Evolutionary conservation across 345 rosid genomes (phyloP), one percentile per base, ranked within the genome.

Genomic region (Salix caprea): DNA sequence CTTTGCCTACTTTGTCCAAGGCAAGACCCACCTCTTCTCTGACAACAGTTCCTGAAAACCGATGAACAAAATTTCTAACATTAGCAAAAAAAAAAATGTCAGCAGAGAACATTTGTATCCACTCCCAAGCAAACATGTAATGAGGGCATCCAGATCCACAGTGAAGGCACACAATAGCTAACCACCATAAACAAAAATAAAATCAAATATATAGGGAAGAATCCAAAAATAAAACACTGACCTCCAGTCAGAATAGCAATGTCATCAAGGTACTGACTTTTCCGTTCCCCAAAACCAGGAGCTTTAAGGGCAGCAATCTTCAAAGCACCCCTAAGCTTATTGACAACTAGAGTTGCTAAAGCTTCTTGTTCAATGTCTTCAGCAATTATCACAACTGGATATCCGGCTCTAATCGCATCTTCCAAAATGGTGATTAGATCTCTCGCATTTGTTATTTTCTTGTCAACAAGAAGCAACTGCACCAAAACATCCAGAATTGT

Each of bases 301-400:
- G 97, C 99, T 81, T 88, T 95, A 39, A 95, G 91, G 79, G 97
- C 99, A 58, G 99, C 99, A 81, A 95, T 91, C 85, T 93, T 95
- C 77, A 95, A 66, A 72, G 98, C 77, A 24, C 99, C 99, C 84
- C 97, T 90, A 73, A 95, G 93, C 79, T 91, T 95, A 87, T 91
- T 95, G 71, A 93, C 97, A 72, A 93, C 99, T 84, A 95, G 94
- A 80, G 99, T 95, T 7, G 99, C 99, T 72, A 93, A 79, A 19
- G 99, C 98, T 82, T 96, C 99, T 74, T 96, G 99, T 76, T 96
- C 99, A 75, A 96, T 96, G 79, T 96, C 99, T 84, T 96, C 99
- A 1, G 98, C 98, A 56, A 96, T 77, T 1, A 93, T 86, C 77
- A 96, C 16, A 77, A 93, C 82, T 3, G 97, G 97, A 80, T 90